phyloP scores from a whole-genome alignment of 2,329 filamentous ascomycete genomes.

The Arthroderma sp. region DNA sequence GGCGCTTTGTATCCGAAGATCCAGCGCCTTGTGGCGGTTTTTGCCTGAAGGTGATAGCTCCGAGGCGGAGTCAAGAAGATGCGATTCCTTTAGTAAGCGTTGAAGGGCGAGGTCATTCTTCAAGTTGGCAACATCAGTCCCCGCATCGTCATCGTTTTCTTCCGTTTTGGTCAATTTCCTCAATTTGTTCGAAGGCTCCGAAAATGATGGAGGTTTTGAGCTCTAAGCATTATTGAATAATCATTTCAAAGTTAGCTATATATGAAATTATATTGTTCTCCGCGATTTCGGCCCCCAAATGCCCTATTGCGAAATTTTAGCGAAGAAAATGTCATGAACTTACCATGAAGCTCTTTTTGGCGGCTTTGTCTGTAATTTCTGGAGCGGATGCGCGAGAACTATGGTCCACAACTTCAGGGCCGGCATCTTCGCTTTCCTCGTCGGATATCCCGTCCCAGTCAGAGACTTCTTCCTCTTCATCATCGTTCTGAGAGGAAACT shows the following conservation, averaged over 20 bases:
- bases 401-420: constrained; percentile 52
- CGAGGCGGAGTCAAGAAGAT: constrained; percentile 84
- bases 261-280: background rate
- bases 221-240: constrained; percentile 14
- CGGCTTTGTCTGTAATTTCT: constrained; percentile 42
- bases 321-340: constrained; percentile 4
- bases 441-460: constrained; percentile 49
- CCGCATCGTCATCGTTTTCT: constrained; percentile 46
- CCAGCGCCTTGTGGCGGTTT: constrained; percentile 66
- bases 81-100: constrained; percentile 78
- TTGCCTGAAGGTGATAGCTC: constrained; percentile 60
- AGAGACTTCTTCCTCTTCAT: constrained; percentile 14
- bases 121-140: constrained; percentile 48
- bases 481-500: constrained; percentile 7
- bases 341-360: constrained; percentile 71
- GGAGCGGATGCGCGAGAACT: constrained; percentile 25
- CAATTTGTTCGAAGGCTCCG: constrained; percentile 9
- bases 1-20: constrained; percentile 68
- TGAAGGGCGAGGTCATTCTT: constrained; percentile 90
- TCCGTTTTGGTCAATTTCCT: constrained; percentile 30
- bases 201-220: constrained; percentile 36
- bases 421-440: constrained; percentile 14
- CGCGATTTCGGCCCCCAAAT: background rate
- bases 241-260: background rate
- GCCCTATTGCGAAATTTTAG: background rate